These are phyloP conservation scores for Coemansia interrupta DNA, from an alignment of 192 early-diverging fungal genomes.

Conservation along the genomic window DNA sequence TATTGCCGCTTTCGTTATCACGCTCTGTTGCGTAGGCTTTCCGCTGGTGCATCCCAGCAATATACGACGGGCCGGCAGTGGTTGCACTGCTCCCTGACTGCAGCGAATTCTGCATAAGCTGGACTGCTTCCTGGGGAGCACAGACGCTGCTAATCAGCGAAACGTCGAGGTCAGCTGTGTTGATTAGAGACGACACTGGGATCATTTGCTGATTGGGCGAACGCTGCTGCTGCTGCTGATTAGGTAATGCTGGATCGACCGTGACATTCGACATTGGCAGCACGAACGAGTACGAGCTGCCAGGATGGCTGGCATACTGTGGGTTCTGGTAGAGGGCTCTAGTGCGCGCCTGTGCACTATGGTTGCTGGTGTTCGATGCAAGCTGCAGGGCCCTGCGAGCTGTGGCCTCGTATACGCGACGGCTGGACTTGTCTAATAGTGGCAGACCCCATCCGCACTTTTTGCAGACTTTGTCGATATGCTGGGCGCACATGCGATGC, in stretches of 20 bases:
- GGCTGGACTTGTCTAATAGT: conserved; percentile 63
- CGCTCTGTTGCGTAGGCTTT: neutral
- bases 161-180: conserved; percentile 26
- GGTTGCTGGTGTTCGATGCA: conserved; percentile 12
- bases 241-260: conserved; percentile 16
- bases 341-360: conserved; percentile 4
- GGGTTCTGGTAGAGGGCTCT: conserved; percentile 4
- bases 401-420: conserved; percentile 52
- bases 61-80: neutral
- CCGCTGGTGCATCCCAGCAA: neutral
- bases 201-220: conserved; percentile 19
- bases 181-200: conserved; percentile 49
- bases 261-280: conserved; percentile 21
- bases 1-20: conserved; percentile 21
- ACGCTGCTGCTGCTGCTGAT: conserved; percentile 16
- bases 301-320: neutral
- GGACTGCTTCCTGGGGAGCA: conserved; percentile 34
- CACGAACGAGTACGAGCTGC: conserved; percentile 18
- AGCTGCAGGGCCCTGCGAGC: conserved; percentile 36
- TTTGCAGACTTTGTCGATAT: conserved; percentile 91
- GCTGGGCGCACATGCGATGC: conserved; percentile 96
- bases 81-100: neutral
- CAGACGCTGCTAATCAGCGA: conserved; percentile 49
- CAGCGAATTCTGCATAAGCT: conserved; percentile 27
- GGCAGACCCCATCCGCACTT: conserved; percentile 98